Base-by-base conservation (phyloP, 345 rosid species). In the Anacardium occidentale region DNA sequence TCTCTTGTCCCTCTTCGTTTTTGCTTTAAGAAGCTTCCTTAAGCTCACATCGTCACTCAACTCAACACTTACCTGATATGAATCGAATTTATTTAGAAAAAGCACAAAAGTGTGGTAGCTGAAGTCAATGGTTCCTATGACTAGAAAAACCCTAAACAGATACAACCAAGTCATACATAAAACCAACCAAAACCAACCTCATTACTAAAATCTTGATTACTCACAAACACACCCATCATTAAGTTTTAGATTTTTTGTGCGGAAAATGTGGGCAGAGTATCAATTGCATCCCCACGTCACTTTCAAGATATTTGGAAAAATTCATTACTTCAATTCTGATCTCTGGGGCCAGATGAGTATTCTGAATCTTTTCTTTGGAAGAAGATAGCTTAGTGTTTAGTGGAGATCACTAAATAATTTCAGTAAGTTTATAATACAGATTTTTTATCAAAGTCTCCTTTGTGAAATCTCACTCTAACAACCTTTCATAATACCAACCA, bases 41-140 rank as follows among this genome's bases (percentile, higher is more conserved):
- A 85, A 83, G 79, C 87, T 84, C 72, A 84, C 62, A 72, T 88
- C 92, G 62, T 87, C 92, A 50, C 85, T 76, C 20, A 75, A 52
- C 70, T 87, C 86, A 37, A 67, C 62, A 51, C 24, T 62, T 17
- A 37, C 80, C 96, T 90, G 87, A 71, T 42, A 66, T 2, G 18
- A 14, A 63, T 20, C 62, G 65, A 69, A 59, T 50, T 37, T 13
- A 53, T 42, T 42, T 29, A 29, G 32, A 40, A 45, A 47, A 73
- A 34, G 13, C 32, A 10, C 9, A 4, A 37, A 21, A 66, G 47
- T 71, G 44, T 45, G 5, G 8, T 37, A 37, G 7, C 42, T 5
- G 42, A 6, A 37, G 5, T 37, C 42, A 37, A 37, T 37, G 42
- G 42, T 37, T 37, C 42, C 7, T 34, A 34, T 34, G 37, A 32